A percentile compares a stretch with the other conserved stretches of the same genome.
phyloP scores from a whole-genome alignment of 805 yeast genomes.

The Ogataea polymorpha region DNA sequence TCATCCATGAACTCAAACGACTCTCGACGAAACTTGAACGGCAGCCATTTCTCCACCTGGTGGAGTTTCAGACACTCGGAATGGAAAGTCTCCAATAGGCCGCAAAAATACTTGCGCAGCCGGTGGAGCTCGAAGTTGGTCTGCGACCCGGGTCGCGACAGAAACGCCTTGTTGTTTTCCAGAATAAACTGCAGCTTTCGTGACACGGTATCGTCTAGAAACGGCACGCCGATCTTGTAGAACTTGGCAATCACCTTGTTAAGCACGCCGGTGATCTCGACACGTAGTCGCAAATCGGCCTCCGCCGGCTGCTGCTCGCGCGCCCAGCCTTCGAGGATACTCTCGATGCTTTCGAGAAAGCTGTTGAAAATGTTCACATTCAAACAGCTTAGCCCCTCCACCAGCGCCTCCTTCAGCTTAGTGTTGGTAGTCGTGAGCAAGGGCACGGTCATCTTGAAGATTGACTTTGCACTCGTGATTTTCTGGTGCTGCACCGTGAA shows the following conservation, averaged over 20 bases:
- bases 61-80: conserved; percentile 45
- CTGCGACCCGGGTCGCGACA: conserved; percentile 55
- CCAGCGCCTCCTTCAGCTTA: conserved; percentile 77
- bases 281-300: conserved; percentile 41
- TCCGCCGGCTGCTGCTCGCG: conserved; percentile 35
- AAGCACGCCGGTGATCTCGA: conserved; percentile 77
- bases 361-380: conserved; percentile 87
- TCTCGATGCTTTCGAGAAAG: conserved; percentile 70
- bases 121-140: conserved; percentile 68
- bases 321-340: conserved; percentile 54
- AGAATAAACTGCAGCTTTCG: conserved; percentile 59
- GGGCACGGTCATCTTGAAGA: conserved; percentile 85
- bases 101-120: conserved; percentile 79
- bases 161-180: conserved; percentile 56
- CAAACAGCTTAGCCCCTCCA: conserved; percentile 84
- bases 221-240: conserved; percentile 46
- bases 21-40: conserved; percentile 80
- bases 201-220: conserved; percentile 66
- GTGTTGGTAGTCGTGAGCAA: conserved; percentile 67
- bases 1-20: conserved; percentile 81
- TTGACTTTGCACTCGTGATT: conserved; percentile 87
- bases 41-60: conserved; percentile 59
- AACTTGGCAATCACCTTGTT: conserved; percentile 66
- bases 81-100: conserved; percentile 73
- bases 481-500: conserved; percentile 84